These are phyloP conservation scores for Candida loeiensis DNA, from an alignment of 805 yeast genomes.

Conservation along the genomic window DNA sequence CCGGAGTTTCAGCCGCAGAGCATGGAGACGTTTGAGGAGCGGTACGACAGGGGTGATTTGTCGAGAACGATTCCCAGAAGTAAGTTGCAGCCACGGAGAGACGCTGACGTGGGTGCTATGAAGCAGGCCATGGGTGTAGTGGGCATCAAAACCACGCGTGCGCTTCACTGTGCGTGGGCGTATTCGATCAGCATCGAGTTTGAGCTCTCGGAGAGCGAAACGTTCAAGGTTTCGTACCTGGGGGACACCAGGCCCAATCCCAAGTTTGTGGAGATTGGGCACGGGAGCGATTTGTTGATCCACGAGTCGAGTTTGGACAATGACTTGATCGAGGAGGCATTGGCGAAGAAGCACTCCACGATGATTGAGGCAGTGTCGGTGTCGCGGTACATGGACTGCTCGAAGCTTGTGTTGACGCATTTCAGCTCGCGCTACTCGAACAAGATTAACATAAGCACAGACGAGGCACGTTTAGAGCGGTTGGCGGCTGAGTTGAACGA, in stretches of 20 bases:
- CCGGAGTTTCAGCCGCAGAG: constrained; percentile 28
- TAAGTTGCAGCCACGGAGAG: constrained; percentile 26
- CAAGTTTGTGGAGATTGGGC: constrained; percentile 64
- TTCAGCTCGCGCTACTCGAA: constrained; percentile 79
- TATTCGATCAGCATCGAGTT: constrained; percentile 60
- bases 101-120: constrained; percentile 28
- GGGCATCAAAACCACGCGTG: constrained; percentile 60
- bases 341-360: constrained; percentile 80
- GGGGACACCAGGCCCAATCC: constrained; percentile 91
- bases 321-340: constrained; percentile 71
- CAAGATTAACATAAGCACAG: constrained; percentile 27
- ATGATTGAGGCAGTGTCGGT: constrained; percentile 79
- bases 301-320: constrained; percentile 95
- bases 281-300: constrained; percentile 64
- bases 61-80: constrained; percentile 16
- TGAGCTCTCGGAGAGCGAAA: constrained; percentile 33
- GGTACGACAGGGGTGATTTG: constrained; percentile 22
- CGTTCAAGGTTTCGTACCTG: constrained; percentile 77
- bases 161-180: constrained; percentile 81
- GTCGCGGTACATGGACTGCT: constrained; percentile 67
- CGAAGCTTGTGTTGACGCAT: constrained; percentile 76
- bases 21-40: constrained; percentile 31
- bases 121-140: constrained; percentile 42
- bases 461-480: constrained; percentile 19
- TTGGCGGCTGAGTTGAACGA: constrained; percentile 22